Evolutionary conservation across 1,284 basidiomycete species (phyloP), one percentile per base, ranked within the genome.

Genomic region (Ceratobasidium sp.): DNA sequence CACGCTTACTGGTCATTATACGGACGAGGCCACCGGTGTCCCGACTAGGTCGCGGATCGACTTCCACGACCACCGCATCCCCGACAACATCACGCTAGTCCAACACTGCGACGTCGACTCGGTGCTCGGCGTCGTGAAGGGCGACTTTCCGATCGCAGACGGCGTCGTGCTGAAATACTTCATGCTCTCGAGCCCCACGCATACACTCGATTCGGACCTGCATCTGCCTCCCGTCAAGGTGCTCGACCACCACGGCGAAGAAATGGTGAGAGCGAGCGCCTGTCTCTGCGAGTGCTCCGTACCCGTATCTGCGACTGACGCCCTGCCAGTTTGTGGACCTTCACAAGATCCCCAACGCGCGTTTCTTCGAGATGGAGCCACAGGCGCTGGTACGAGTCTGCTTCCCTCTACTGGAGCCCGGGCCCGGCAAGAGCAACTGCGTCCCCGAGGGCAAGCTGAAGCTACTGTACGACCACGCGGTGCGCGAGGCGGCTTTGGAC

Each of bases 291-390:
- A 10, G 23, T 30, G 23, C n/a, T 14, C 27, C 12, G 10, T 12
- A 23, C 7, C 52, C 52, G n/a, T 20, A n/a, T 20, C 48, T 4
- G 16, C n/a, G 20, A 68, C 50, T 55, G 46, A 16, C 54, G 10
- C 23, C n/a, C 48, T 18, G 14, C 14, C 8, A 77, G 74, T 18
- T 18, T 23, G 52, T 77, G 27, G 30, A 59, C 18, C 23, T 44
- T n/a, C 74, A 77, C 30, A 55, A 60, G 52, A 41, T 77, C 10
- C 64, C 74, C 0, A 77, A 77, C 55, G 52, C 54, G 2, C 74
- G 64, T 3, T 77, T 77, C 41, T 2, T 77, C 41, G 64, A 77
- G 30, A 8, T 41, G 14, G 65, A 67, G 12, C 35, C 20, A 4
- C 46, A 44, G 3, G 27, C n/a, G 33, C 35, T 59, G 12, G 14